Conservation (phyloP, 805 yeast genomes). For the Cyberlindnera amylophila region DNA sequence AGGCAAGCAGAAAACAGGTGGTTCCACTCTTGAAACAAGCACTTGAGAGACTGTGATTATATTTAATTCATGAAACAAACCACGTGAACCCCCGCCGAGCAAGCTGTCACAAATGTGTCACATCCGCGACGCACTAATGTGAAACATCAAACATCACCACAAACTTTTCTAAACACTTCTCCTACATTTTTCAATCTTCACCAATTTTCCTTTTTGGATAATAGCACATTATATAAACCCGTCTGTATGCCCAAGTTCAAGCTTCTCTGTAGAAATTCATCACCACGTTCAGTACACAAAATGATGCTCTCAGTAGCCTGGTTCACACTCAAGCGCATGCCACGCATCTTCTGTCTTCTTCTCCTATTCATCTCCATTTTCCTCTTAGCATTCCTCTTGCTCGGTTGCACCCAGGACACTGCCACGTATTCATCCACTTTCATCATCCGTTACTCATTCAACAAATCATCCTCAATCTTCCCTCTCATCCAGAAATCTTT, state of each 20-base stretch:
- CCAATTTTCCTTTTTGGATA: too few relatives aligned
- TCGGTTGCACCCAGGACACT: slow-evolving; percentile 47
- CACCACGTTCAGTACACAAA: background rate
- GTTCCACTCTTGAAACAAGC: slow-evolving; percentile 52
- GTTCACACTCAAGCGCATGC: slow-evolving; percentile 34
- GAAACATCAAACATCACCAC: background rate
- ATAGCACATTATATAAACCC: too few relatives aligned
- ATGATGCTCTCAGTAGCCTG: slow-evolving; percentile 16
- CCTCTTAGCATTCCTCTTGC: slow-evolving; percentile 48
- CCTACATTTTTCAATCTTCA: too few relatives aligned
- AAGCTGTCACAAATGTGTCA: background rate
- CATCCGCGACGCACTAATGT: background rate
- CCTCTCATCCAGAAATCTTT: slow-evolving; percentile 38
- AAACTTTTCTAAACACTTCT: too few relatives aligned
- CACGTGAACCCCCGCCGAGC: too few relatives aligned
- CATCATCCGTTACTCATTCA: slow-evolving; percentile 46
- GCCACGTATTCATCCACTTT: slow-evolving; percentile 46
- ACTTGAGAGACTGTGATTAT: slow-evolving; percentile 12
- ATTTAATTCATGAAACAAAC: too few relatives aligned
- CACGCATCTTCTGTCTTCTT: slow-evolving; percentile 39
- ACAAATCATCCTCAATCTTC: slow-evolving; percentile 41
- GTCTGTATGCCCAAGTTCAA: too few relatives aligned
- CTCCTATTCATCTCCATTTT: slow-evolving; percentile 46
- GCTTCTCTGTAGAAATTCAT: too few relatives aligned
- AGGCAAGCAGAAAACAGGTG: slow-evolving; percentile 81